Conservation (phyloP, 208 protist species). For the Acanthamoeba healyi region DNA sequence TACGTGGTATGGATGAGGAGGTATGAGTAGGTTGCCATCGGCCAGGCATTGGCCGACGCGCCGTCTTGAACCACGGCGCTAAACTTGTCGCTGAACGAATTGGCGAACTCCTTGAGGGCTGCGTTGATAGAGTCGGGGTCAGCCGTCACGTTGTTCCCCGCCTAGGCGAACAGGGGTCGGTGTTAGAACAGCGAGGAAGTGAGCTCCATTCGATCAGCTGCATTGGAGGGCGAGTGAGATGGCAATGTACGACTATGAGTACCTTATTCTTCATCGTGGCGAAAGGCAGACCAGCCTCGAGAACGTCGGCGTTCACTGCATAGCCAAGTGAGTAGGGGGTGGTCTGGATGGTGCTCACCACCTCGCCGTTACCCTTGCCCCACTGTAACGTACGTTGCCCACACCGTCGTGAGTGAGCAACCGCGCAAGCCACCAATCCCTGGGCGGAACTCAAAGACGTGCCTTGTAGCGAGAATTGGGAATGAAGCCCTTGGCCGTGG, state of each 20-base stretch:
- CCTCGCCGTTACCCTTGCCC: neutral
- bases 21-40: conserved; percentile 70
- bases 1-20: conserved; percentile 21
- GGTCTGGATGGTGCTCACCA: neutral
- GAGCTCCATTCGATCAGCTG: no score
- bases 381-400: neutral
- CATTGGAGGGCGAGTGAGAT: no score
- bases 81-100: neutral
- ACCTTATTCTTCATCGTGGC: conserved; percentile 9
- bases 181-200: neutral
- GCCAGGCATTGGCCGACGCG: conserved; percentile 11
- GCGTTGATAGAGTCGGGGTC: conserved; percentile 12
- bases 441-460: neutral
- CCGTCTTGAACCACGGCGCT: neutral
- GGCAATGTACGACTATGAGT: no score
- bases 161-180: neutral
- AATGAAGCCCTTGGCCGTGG: conserved; percentile 20
- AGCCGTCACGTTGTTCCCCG: conserved; percentile 27
- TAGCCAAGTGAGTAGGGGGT: conserved; percentile 49
- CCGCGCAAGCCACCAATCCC: no score
- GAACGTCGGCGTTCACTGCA: conserved; percentile 4
- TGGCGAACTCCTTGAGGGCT: neutral
- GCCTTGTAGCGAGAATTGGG: neutral
- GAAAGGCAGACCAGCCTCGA: conserved; percentile 1
- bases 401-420: neutral